Conservation (phyloP, 2,329 filamentous ascomycete species). For the Colletotrichum sp. region DNA sequence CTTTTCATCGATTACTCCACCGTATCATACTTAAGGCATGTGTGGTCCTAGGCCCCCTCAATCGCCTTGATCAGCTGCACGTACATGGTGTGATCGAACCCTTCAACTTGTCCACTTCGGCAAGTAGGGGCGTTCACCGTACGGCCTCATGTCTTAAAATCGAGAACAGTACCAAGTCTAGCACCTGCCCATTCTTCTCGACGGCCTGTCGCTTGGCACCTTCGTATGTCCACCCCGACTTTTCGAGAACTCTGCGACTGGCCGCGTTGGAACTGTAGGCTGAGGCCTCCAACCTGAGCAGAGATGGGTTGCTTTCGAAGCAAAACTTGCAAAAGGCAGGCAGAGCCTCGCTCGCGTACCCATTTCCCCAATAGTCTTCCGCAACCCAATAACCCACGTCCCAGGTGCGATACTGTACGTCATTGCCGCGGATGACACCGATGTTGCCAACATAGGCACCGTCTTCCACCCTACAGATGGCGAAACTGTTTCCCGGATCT, state of each 20-base stretch:
- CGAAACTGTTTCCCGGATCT: constrained; percentile 33
- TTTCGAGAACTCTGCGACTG: constrained; percentile 47
- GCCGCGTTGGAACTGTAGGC: constrained; percentile 43
- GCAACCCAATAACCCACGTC: constrained; percentile 58
- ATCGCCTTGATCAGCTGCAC: neutral
- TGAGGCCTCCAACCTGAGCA: constrained; percentile 47
- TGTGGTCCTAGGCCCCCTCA: neutral
- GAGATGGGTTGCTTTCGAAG: constrained; percentile 44
- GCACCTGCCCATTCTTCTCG: constrained; percentile 44
- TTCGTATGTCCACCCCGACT: constrained; percentile 48
- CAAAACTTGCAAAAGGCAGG: constrained; percentile 46
- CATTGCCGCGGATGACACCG: constrained; percentile 38
- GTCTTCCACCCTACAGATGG: constrained; percentile 36
- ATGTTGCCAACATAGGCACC: constrained; percentile 44
- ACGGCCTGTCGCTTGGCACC: constrained; percentile 45
- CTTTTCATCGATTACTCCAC: neutral
- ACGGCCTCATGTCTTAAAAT: constrained; percentile 40
- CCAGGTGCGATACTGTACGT: constrained; percentile 46
- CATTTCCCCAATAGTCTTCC: constrained; percentile 48
- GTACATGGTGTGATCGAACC: neutral
- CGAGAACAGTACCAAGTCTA: constrained; percentile 43
- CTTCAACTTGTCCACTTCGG: neutral
- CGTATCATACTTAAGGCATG: neutral
- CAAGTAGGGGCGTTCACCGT: neutral
- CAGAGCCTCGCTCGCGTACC: constrained; percentile 47